A percentile compares a stretch with the other conserved stretches of the same genome.
These are phyloP conservation scores for Epichloe scottii DNA, from an alignment of 2,329 filamentous ascomycete genomes.

Conservation along the genomic window DNA sequence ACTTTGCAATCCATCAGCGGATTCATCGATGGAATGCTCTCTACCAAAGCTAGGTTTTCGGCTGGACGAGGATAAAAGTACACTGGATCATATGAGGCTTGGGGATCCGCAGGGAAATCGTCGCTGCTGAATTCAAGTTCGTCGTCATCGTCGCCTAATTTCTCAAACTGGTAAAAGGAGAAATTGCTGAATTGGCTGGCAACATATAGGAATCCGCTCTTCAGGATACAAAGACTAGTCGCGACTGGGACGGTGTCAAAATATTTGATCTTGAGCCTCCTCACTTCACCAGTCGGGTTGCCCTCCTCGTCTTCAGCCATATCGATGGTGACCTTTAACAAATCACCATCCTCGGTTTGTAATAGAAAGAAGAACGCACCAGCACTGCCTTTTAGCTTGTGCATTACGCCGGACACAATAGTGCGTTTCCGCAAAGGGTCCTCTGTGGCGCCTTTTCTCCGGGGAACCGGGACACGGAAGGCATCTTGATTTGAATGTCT, in stretches of 20 bases:
- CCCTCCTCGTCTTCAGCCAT: conserved; percentile 74
- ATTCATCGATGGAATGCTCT: conserved; percentile 80
- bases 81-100: conserved; percentile 58
- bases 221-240: conserved; percentile 78
- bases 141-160: conserved; percentile 88
- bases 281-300: conserved; percentile 68
- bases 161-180: conserved; percentile 93
- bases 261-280: conserved; percentile 83
- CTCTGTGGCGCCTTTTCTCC: conserved; percentile 76
- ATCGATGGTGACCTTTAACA: conserved; percentile 92
- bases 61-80: conserved; percentile 74
- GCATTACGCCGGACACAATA: conserved; percentile 89
- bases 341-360: conserved; percentile 93
- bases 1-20: conserved; percentile 86
- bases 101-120: conserved; percentile 64
- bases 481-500: conserved; percentile 91
- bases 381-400: conserved; percentile 71
- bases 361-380: conserved; percentile 95
- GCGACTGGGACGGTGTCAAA: conserved; percentile 92
- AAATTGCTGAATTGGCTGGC: conserved; percentile 89
- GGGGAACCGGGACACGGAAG: conserved; percentile 78
- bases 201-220: conserved; percentile 89
- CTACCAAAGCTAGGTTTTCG: conserved; percentile 74
- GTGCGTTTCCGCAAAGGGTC: conserved; percentile 81
- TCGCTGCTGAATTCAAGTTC: conserved; percentile 80